These are phyloP conservation scores for Pulveroboletus sp. DNA, from an alignment of 768 basidiomycete genomes.

Conservation along the genomic window DNA sequence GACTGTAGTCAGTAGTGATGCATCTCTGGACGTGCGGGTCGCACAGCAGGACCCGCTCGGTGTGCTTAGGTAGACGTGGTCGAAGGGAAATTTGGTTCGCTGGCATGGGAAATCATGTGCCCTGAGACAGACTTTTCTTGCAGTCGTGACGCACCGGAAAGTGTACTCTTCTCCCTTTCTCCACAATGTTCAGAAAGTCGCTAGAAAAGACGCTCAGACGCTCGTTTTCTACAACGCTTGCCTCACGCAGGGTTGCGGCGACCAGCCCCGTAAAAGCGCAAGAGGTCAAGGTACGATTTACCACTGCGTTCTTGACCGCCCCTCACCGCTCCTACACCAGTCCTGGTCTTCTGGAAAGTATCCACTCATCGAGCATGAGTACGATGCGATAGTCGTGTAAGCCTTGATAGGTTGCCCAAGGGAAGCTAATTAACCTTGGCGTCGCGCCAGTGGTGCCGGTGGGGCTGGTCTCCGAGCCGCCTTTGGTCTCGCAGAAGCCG, in stretches of 20 bases:
- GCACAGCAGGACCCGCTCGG: conserved; percentile 31
- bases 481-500: conserved; percentile 97
- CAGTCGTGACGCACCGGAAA: conserved; percentile 17
- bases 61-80: conserved; percentile 20
- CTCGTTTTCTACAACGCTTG: conserved; percentile 64
- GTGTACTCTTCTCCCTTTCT: conserved; percentile 5
- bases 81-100: background rate
- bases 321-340: conserved; percentile 32
- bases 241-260: conserved; percentile 59
- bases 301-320: conserved; percentile 3
- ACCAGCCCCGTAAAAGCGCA: conserved; percentile 78
- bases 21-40: conserved; percentile 9
- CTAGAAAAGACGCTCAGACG: conserved; percentile 44
- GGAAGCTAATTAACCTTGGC: conserved; percentile 13
- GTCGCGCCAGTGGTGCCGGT: conserved; percentile 78
- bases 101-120: conserved; percentile 23
- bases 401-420: conserved; percentile 32
- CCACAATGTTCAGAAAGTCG: conserved; percentile 63
- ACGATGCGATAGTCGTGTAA: conserved; percentile 97
- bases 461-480: conserved; percentile 98
- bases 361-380: conserved; percentile 97
- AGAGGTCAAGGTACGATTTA: conserved; percentile 64
- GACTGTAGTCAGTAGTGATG: background rate
- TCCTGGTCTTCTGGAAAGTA: conserved; percentile 87
- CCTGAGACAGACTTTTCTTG: conserved; percentile 4